These are phyloP conservation scores for Rutstroemia sp. DNA, from an alignment of 2,329 filamentous ascomycete genomes.

Conservation along the genomic window DNA sequence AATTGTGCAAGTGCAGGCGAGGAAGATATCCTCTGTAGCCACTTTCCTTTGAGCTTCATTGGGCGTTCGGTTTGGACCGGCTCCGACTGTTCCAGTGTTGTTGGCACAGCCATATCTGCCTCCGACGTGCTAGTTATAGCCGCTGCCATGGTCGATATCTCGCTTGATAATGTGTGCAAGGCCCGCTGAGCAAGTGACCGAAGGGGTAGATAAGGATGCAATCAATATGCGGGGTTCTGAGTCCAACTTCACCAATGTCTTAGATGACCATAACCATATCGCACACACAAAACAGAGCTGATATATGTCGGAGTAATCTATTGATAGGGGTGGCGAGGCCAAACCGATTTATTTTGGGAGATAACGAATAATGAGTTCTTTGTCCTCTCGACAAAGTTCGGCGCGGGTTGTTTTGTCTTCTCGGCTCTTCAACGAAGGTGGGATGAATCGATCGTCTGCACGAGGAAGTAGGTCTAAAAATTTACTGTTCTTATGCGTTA, in stretches of 20 bases:
- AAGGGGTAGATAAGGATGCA: background rate
- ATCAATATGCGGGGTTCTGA: background rate
- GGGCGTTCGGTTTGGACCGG: constrained; percentile 5
- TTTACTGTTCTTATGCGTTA: background rate
- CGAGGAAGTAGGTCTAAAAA: background rate
- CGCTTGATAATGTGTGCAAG: background rate
- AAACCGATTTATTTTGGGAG: background rate
- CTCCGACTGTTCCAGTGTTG: background rate
- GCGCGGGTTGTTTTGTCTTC: background rate
- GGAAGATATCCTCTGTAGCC: constrained; percentile 30
- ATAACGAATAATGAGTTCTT: constrained; percentile 1
- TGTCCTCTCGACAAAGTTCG: background rate
- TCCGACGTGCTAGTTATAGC: background rate
- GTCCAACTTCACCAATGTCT: constrained; percentile 1
- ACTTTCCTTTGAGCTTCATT: constrained; percentile 26
- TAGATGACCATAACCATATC: background rate
- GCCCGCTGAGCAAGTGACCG: background rate
- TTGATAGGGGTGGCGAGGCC: background rate
- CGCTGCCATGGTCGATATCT: background rate
- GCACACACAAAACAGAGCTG: background rate
- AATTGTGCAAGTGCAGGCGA: constrained; percentile 28
- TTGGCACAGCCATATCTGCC: background rate
- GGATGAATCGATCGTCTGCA: background rate
- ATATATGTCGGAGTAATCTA: background rate
- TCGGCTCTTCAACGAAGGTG: background rate